Evolutionary conservation across 176 grass and related monocot genomes (phyloP).

Genomic region (Oryza rufipogon): DNA sequence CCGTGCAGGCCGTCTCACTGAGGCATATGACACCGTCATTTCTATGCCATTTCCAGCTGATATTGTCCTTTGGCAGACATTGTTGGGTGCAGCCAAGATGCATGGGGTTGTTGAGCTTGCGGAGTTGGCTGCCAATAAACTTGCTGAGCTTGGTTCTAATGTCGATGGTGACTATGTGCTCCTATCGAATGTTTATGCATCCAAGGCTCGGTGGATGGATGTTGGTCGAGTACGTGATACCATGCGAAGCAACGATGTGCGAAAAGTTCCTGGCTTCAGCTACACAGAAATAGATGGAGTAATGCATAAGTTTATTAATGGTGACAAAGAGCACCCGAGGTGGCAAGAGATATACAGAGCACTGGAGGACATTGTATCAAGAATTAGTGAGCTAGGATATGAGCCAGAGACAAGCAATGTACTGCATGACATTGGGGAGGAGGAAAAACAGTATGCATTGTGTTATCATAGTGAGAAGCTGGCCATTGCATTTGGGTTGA

Average conservation of each 20-base stretch:
- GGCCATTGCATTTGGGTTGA: constrained; percentile 81
- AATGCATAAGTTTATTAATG: constrained; percentile 80
- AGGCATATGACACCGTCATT: constrained; percentile 66
- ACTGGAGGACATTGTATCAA: constrained; percentile 61
- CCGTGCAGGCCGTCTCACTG: constrained; percentile 58
- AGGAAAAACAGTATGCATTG: constrained; percentile 82
- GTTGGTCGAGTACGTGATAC: constrained; percentile 71
- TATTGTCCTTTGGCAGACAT: constrained; percentile 81
- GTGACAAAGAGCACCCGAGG: constrained; percentile 63
- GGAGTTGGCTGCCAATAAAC: constrained; percentile 60
- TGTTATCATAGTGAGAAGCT: constrained; percentile 82
- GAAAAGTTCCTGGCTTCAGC: constrained; percentile 82
- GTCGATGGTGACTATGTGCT: constrained; percentile 89
- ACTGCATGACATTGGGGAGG: constrained; percentile 79
- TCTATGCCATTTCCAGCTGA: constrained; percentile 77
- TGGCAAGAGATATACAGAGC: constrained; percentile 68
- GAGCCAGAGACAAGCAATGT: constrained; percentile 78
- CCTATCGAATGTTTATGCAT: constrained; percentile 82
- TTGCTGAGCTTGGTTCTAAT: constrained; percentile 74
- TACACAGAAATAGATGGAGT: constrained; percentile 71
- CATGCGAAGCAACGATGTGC: constrained; percentile 75
- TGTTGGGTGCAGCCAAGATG: constrained; percentile 68
- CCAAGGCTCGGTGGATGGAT: constrained; percentile 67
- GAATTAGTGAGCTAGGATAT: constrained; percentile 74
- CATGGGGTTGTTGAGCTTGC: constrained; percentile 75